Evolutionary conservation across 345 rosid species (phyloP).

Genomic region (Capsella bursapastoris): DNA sequence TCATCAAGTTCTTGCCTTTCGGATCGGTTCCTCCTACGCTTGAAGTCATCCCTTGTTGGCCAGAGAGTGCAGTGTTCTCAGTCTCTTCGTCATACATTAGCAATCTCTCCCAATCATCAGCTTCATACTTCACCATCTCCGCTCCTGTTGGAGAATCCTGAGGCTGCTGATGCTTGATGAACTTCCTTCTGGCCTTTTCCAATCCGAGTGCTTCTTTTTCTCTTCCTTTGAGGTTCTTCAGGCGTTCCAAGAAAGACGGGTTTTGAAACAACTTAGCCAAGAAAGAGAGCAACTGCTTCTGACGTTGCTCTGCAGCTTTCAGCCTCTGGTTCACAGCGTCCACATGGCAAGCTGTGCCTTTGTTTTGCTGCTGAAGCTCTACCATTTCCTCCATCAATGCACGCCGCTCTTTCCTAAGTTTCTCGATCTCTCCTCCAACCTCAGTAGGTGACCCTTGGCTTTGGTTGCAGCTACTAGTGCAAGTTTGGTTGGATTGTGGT

Average conservation of each 20-base stretch:
- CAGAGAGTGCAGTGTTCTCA: slow-evolving; percentile 41
- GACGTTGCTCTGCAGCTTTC: slow-evolving; percentile 70
- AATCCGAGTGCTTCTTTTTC: slow-evolving; percentile 52
- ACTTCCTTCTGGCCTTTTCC: slow-evolving; percentile 62
- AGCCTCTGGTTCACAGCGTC: slow-evolving; percentile 63
- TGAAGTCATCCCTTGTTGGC: slow-evolving; percentile 50
- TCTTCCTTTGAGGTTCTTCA: slow-evolving; percentile 57
- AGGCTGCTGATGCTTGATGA: slow-evolving; percentile 56
- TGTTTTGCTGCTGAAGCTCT: slow-evolving; percentile 64
- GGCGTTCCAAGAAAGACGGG: slow-evolving; percentile 58
- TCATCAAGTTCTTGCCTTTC: slow-evolving; percentile 55
- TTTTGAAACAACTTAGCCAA: slow-evolving; percentile 74
- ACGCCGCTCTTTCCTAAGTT: slow-evolving; percentile 64
- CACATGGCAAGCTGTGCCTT: slow-evolving; percentile 56
- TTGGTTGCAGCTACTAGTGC: slow-evolving; percentile 39
- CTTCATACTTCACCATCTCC: slow-evolving; percentile 53
- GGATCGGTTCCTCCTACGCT: slow-evolving; percentile 34
- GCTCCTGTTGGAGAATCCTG: slow-evolving; percentile 55
- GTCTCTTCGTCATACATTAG: slow-evolving; percentile 42
- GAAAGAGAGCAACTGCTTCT: slow-evolving; percentile 77
- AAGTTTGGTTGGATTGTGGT: slow-evolving; percentile 59
- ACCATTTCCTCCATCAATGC: slow-evolving; percentile 63
- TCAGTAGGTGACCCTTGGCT: slow-evolving; percentile 59
- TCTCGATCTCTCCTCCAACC: slow-evolving; percentile 65
- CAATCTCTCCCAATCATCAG: slow-evolving; percentile 52